Percentiles rank a stretch among this genome's conserved stretches.
phyloP scores from a whole-genome alignment of 2,329 filamentous ascomycete species.

The Cercospora berteroae region DNA sequence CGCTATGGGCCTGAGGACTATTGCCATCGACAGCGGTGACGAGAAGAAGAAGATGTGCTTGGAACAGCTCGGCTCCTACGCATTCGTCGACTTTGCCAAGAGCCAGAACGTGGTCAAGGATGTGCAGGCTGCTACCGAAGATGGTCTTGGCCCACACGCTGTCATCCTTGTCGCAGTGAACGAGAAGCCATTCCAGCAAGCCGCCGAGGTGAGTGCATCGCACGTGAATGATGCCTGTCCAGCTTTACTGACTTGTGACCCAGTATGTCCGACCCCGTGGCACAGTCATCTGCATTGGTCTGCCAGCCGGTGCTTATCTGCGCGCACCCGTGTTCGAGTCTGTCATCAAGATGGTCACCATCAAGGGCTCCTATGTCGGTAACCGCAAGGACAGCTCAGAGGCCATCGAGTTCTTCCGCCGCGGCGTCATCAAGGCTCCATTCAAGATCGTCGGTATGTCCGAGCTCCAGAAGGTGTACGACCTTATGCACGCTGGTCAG shows the following conservation, averaged over 20 bases:
- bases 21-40: constrained; percentile 79
- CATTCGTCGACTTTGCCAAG: constrained; percentile 77
- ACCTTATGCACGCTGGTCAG: constrained; percentile 64
- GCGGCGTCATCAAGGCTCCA: constrained; percentile 81
- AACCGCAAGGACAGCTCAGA: constrained; percentile 86
- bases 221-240: neutral
- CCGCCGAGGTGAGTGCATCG: constrained; percentile 54
- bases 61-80: constrained; percentile 64
- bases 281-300: constrained; percentile 81
- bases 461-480: constrained; percentile 76
- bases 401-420: constrained; percentile 83
- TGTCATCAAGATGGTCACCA: constrained; percentile 67
- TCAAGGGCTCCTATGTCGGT: constrained; percentile 91
- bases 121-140: constrained; percentile 75
- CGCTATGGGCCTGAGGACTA: constrained; percentile 79
- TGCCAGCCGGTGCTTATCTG: constrained; percentile 77
- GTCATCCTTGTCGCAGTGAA: constrained; percentile 81
- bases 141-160: constrained; percentile 81
- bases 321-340: constrained; percentile 85
- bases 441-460: constrained; percentile 81
- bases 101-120: constrained; percentile 77
- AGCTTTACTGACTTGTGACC: constrained; percentile 9
- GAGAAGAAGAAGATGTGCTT: constrained; percentile 72
- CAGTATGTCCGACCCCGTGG: constrained; percentile 80
- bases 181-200: constrained; percentile 95